These are phyloP conservation scores for Cymbopogon flexuosus DNA, from an alignment of 202 grass and related monocot genomes.

Conservation along the genomic window DNA sequence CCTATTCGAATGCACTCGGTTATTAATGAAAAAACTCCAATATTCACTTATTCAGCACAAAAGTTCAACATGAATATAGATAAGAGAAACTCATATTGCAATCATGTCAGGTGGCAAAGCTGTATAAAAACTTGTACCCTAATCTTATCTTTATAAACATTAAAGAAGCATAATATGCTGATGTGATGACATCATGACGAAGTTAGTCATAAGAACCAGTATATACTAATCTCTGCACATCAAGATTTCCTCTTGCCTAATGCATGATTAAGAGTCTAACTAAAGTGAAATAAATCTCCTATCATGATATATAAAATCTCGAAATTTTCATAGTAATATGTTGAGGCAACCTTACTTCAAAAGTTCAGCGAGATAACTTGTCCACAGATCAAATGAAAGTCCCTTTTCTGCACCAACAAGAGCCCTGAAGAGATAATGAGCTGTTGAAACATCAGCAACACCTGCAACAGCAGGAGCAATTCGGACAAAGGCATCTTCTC, in stretches of 20 bases:
- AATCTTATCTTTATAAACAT: slow-evolving; percentile 5
- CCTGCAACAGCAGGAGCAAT: slow-evolving; percentile 80
- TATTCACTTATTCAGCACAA: slow-evolving; percentile 5
- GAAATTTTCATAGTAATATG: slow-evolving; percentile 11
- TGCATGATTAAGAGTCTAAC: background rate
- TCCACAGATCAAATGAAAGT: slow-evolving; percentile 70
- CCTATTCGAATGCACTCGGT: slow-evolving; percentile 35
- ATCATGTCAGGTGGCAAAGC: background rate
- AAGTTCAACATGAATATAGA: slow-evolving; percentile 9
- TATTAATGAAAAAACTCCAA: slow-evolving; percentile 5
- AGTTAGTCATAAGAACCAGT: background rate
- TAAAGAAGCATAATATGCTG: slow-evolving; percentile 22
- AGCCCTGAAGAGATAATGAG: slow-evolving; percentile 83
- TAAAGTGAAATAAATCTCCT: slow-evolving; percentile 11
- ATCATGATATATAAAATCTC: background rate
- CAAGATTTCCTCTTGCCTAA: slow-evolving; percentile 4
- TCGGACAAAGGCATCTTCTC: slow-evolving; percentile 83
- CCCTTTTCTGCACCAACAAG: slow-evolving; percentile 72
- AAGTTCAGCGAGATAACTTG: slow-evolving; percentile 76
- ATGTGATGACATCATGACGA: background rate
- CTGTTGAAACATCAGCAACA: slow-evolving; percentile 65
- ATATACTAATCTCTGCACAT: slow-evolving; percentile 10
- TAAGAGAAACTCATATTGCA: background rate
- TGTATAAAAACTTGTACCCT: background rate
- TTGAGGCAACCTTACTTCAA: slow-evolving; percentile 56